Base-by-base conservation (phyloP, 2,329 filamentous ascomycete genomes). In the Rosellinia necatrix region DNA sequence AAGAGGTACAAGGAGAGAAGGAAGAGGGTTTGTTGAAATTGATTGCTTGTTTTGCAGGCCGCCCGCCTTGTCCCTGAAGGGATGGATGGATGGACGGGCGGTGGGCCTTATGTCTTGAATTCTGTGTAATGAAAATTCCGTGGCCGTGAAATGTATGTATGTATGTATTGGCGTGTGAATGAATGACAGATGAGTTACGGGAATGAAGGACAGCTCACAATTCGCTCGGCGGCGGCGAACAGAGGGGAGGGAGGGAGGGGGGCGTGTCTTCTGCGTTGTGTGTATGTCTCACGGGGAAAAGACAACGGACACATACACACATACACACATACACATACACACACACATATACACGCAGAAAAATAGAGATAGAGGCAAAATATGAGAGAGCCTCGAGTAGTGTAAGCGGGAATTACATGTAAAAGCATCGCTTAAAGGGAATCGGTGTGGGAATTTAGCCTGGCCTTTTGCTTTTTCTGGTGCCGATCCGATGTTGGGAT, bases 11-110 rank as follows among this genome's bases (percentile, higher is more conserved):
- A n/a, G n/a, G n/a, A n/a, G n/a, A n/a, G n/a, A 30, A 43, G 44
- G 55, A 53, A 44, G 38, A 15, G 6, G 38, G 50, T 53, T 53
- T 56, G 57, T 57, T 51, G 48, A 49, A n/a, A n/a, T n/a, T n/a
- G n/a, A n/a, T n/a, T n/a, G n/a, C n/a, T n/a, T n/a, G n/a, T n/a
- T n/a, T n/a, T n/a, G n/a, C n/a, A n/a, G n/a, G n/a, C n/a, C n/a
- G n/a, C n/a, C n/a, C n/a, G n/a, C 35, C 24, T 43, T 43, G 53
- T 50, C 57, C n/a, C n/a, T 54, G 46, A 43, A 47, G 40, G 60
- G 63, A 66, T 57, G 60, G 63, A 62, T 61, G 60, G 56, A 64
- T 66, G 56, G 24, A n/a, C n/a, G n/a, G n/a, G n/a, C n/a, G n/a
- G n/a, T n/a, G n/a, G n/a, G n/a, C n/a, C 54, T 54, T 58, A 46